phyloP scores from a whole-genome alignment of 2,329 filamentous ascomycete species.

The Botrytis fabae region DNA sequence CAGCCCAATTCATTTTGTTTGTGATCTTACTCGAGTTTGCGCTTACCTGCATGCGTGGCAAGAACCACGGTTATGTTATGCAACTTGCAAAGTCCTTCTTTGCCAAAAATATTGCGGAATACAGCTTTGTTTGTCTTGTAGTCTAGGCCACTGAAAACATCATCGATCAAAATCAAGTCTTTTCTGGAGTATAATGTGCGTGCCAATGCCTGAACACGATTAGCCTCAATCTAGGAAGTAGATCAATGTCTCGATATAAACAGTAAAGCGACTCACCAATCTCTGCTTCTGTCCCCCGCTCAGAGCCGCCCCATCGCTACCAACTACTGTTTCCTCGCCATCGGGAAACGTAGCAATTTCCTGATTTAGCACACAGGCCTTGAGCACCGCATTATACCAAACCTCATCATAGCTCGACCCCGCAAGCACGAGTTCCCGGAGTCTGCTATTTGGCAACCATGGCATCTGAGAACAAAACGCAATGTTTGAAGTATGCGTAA shows the following conservation, averaged over 20 bases:
- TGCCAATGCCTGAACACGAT: conserved; percentile 29
- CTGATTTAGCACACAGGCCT: conserved; percentile 33
- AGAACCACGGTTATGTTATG: conserved; percentile 41
- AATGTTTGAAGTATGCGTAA: conserved; percentile 28
- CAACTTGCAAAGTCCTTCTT: conserved; percentile 22
- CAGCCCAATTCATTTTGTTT: neutral
- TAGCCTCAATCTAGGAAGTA: neutral
- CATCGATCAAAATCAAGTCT: conserved; percentile 30
- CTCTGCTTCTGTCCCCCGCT: conserved; percentile 38
- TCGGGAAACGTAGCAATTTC: conserved; percentile 34
- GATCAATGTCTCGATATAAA: neutral
- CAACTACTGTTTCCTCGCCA: conserved; percentile 37
- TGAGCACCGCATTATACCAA: conserved; percentile 35
- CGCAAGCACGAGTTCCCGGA: conserved; percentile 46
- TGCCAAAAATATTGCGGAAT: conserved; percentile 27
- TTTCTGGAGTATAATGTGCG: conserved; percentile 28
- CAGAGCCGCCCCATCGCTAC: conserved; percentile 39
- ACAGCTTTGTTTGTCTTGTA: conserved; percentile 26
- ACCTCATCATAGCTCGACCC: conserved; percentile 33
- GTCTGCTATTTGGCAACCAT: conserved; percentile 47
- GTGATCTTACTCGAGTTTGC: neutral
- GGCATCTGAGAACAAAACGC: conserved; percentile 49
- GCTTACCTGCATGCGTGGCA: neutral
- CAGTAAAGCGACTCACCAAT: conserved; percentile 26
- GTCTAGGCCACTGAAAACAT: conserved; percentile 34